These are phyloP conservation scores for Penicillium sp. DNA, from an alignment of 2,329 filamentous ascomycete genomes.

Conservation along the genomic window DNA sequence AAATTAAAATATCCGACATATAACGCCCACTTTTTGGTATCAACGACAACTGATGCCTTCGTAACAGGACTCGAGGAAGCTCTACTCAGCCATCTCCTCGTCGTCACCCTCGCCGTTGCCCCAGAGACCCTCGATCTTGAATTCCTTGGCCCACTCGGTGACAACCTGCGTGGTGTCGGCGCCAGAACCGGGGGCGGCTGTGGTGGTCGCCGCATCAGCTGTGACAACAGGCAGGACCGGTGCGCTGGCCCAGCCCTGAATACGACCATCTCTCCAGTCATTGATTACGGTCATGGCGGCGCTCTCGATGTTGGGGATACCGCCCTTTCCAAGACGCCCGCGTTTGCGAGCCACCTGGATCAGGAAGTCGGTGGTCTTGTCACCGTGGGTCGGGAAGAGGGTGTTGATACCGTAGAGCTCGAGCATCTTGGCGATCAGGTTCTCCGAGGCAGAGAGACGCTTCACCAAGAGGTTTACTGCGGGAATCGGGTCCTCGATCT, in stretches of 20 bases:
- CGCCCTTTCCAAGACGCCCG: constrained; percentile 81
- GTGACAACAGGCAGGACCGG: constrained; percentile 60
- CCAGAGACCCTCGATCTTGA: constrained; percentile 91
- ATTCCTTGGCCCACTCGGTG: constrained; percentile 88
- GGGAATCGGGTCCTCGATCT: constrained; percentile 88
- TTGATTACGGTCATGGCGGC: constrained; percentile 91
- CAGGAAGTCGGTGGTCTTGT: constrained; percentile 84
- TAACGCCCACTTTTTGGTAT: constrained; percentile 36
- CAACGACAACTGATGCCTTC: constrained; percentile 26
- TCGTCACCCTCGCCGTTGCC: constrained; percentile 58
- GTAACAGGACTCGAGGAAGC: constrained; percentile 19
- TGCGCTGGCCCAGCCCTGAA: constrained; percentile 86
- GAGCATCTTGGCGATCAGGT: constrained; percentile 75
- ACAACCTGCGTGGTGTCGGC: constrained; percentile 82
- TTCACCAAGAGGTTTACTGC: constrained; percentile 82
- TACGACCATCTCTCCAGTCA: constrained; percentile 94
- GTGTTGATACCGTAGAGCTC: constrained; percentile 81
- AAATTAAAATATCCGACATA: constrained; percentile 22
- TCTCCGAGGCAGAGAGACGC: constrained; percentile 69
- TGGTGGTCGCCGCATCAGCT: constrained; percentile 34
- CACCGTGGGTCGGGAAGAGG: constrained; percentile 67
- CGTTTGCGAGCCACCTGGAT: constrained; percentile 93
- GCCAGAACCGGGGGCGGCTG: constrained; percentile 39
- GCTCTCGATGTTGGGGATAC: constrained; percentile 81
- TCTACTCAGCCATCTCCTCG: constrained; percentile 43